These are phyloP conservation scores for Nepenthes mirabilis DNA, from an alignment of 148 eudicot genomes.

Conservation along the genomic window DNA sequence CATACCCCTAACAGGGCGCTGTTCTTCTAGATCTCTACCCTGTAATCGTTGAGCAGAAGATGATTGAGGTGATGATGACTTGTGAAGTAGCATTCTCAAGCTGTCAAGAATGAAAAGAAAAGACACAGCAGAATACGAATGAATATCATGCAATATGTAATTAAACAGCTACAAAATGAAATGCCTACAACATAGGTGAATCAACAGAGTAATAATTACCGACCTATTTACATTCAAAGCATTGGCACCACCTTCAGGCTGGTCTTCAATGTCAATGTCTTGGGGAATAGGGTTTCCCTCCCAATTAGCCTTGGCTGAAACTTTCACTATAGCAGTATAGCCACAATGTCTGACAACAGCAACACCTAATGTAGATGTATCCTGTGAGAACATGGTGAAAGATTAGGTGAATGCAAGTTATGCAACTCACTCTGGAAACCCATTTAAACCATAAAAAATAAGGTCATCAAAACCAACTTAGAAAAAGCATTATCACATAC, in stretches of 20 bases:
- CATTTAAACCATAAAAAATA: not conserved
- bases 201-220: not conserved
- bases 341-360: slow-evolving; percentile 86
- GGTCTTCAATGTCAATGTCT: slow-evolving; percentile 84
- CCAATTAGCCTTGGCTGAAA: slow-evolving; percentile 43
- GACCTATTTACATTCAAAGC: slow-evolving; percentile 87
- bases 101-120: slow-evolving; percentile 19
- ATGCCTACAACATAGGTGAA: not conserved
- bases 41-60: slow-evolving; percentile 42
- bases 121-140: not conserved
- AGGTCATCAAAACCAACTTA: not conserved
- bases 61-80: slow-evolving; percentile 28
- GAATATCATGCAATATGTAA: not conserved
- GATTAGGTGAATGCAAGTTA: not conserved
- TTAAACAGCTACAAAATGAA: not conserved
- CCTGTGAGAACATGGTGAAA: slow-evolving; percentile 27
- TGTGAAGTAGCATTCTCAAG: slow-evolving; percentile 77
- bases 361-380: slow-evolving; percentile 75
- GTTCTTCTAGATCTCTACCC: slow-evolving; percentile 39
- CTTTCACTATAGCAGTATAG: slow-evolving; percentile 73
- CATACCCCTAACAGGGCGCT: slow-evolving; percentile 28
- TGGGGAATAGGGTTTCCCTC: slow-evolving; percentile 41
- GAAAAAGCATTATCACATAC: slow-evolving; percentile 28
- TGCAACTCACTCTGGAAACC: not conserved
- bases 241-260: slow-evolving; percentile 90